phyloP scores from a whole-genome alignment of 2,329 filamentous ascomycete species.

The Fusarium sp. region DNA sequence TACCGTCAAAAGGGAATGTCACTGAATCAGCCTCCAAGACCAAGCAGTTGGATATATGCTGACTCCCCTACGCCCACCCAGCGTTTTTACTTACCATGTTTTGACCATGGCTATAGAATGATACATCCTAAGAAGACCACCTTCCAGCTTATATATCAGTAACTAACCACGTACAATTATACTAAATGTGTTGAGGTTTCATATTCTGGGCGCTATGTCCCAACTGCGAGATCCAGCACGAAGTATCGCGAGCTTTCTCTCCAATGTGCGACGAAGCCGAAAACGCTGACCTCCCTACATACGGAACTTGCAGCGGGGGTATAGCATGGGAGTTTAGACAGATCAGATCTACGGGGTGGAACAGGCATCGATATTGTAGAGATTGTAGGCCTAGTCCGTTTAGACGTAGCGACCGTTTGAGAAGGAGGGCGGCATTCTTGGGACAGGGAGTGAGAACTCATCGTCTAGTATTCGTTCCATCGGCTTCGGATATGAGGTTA shows the following conservation, averaged over 20 bases:
- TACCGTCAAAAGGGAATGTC: neutral
- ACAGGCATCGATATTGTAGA: conserved; percentile 16
- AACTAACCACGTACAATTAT: neutral
- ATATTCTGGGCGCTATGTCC: conserved; percentile 32
- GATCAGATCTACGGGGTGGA: conserved; percentile 14
- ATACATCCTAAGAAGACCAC: neutral
- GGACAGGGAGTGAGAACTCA: neutral
- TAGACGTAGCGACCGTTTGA: neutral
- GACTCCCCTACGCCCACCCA: neutral
- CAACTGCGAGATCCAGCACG: conserved; percentile 15
- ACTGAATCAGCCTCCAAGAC: neutral
- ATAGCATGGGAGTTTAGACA: conserved; percentile 6
- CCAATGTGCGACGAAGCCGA: conserved; percentile 27
- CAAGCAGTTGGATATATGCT: neutral
- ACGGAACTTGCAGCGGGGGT: conserved; percentile 16
- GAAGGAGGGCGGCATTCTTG: conserved; percentile 1
- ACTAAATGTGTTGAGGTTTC: conserved; percentile 22
- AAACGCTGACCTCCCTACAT: neutral
- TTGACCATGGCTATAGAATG: neutral
- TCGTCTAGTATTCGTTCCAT: neutral
- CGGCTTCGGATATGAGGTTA: neutral
- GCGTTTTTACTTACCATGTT: neutral
- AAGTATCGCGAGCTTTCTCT: conserved; percentile 19
- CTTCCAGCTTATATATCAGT: neutral
- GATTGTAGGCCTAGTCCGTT: conserved; percentile 6